Conservation (phyloP, 2,329 filamentous ascomycete species). For the Fusarium nurragi region DNA sequence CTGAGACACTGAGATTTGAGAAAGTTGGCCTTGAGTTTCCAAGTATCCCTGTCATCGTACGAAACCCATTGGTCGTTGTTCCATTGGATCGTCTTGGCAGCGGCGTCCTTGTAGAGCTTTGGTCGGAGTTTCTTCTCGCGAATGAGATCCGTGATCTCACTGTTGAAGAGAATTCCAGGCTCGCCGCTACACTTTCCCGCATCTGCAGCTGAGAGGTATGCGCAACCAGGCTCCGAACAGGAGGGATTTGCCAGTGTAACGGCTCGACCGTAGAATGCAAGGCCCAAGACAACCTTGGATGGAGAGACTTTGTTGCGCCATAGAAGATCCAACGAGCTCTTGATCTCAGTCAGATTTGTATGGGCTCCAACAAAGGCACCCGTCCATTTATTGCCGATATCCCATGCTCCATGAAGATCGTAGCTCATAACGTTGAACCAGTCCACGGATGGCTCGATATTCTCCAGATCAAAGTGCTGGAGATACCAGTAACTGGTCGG, state of each 20-base stretch:
- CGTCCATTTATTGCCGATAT: conserved; percentile 44
- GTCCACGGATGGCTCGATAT: background rate
- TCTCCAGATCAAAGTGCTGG: background rate
- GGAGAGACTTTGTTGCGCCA: conserved; percentile 57
- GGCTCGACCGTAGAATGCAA: conserved; percentile 54
- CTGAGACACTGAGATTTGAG: background rate
- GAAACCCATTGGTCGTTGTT: background rate
- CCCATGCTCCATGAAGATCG: conserved; percentile 48
- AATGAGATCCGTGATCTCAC: background rate
- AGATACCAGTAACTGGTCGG: background rate
- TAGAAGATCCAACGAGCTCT: conserved; percentile 53
- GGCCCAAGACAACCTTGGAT: conserved; percentile 53
- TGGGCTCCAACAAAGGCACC: conserved; percentile 51
- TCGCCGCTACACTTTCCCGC: background rate
- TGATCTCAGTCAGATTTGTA: conserved; percentile 60
- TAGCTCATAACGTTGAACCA: background rate
- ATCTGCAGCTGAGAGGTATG: background rate
- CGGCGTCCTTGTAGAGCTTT: background rate
- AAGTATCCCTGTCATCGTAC: background rate
- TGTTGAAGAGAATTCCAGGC: background rate
- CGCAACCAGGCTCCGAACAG: conserved; percentile 25
- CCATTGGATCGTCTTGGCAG: background rate
- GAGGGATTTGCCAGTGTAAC: conserved; percentile 27
- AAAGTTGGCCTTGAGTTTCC: background rate
- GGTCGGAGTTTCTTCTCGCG: background rate